These are phyloP conservation scores for Aspergillus wentii DNA, from an alignment of 495 filamentous ascomycete species.

Conservation along the genomic window DNA sequence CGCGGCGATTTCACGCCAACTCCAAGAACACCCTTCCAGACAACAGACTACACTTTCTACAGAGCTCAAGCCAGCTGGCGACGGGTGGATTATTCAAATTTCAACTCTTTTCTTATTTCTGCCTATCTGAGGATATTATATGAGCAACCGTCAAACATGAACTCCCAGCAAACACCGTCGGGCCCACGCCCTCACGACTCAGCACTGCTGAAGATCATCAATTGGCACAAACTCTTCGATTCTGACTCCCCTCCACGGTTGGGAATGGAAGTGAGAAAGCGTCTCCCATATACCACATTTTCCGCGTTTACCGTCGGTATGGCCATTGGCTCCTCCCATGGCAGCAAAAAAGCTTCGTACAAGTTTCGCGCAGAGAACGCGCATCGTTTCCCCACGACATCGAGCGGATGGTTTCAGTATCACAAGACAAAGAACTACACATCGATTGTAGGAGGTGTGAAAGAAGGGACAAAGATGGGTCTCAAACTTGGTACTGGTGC, in stretches of 20 bases:
- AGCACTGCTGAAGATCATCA: slow-evolving; percentile 23
- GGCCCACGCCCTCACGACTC: slow-evolving; percentile 11
- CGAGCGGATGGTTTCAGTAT: slow-evolving; percentile 91
- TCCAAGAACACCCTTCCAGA: too few relatives aligned
- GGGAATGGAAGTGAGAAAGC: slow-evolving; percentile 55
- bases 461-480: slow-evolving; percentile 74
- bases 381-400: slow-evolving; percentile 77
- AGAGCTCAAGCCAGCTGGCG: too few relatives aligned
- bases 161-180: slow-evolving; percentile 14
- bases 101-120: slow-evolving; percentile 1
- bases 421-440: slow-evolving; percentile 97
- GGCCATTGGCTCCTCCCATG: slow-evolving; percentile 65
- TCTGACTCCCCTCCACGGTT: slow-evolving; percentile 52
- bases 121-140: too few relatives aligned
- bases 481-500: slow-evolving; percentile 60
- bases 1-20: not conserved
- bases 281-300: slow-evolving; percentile 56
- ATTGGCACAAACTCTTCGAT: slow-evolving; percentile 41
- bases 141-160: too few relatives aligned
- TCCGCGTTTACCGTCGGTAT: slow-evolving; percentile 62
- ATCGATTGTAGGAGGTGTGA: slow-evolving; percentile 64
- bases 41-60: too few relatives aligned
- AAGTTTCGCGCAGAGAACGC: slow-evolving; percentile 93
- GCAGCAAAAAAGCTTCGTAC: slow-evolving; percentile 65
- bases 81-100: too few relatives aligned